phyloP scores from a whole-genome alignment of 176 grass and related monocot genomes.

The Hordeum marinum region DNA sequence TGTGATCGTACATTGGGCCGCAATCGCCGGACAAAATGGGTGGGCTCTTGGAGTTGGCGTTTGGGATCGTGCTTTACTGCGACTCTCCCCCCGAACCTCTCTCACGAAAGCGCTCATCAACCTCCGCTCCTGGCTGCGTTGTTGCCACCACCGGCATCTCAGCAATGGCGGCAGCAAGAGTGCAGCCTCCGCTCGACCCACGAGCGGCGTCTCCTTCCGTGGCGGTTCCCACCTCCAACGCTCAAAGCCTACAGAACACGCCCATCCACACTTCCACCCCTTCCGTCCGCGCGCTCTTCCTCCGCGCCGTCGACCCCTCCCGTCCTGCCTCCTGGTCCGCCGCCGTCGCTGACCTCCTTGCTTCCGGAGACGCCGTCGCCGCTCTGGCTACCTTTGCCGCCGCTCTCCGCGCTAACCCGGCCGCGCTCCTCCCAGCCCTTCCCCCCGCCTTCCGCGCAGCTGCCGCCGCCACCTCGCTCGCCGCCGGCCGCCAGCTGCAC shows the following conservation, averaged over 20 bases:
- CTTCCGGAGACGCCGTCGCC: conserved; percentile 35
- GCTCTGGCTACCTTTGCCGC: conserved; percentile 50
- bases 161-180: background rate
- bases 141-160: background rate
- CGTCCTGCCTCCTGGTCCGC: conserved; percentile 61
- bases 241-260: background rate
- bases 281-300: conserved; percentile 48
- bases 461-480: conserved; percentile 39
- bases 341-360: conserved; percentile 63
- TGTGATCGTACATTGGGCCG: no score
- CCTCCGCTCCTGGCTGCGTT: background rate
- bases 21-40: no score
- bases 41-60: no score
- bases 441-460: conserved; percentile 59
- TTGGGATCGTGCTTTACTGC: no score
- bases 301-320: conserved; percentile 47
- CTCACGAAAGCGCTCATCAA: background rate
- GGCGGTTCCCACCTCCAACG: background rate
- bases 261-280: background rate
- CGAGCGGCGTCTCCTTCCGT: background rate
- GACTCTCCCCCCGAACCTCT: no score
- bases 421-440: conserved; percentile 45
- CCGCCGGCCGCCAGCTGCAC: conserved; percentile 71
- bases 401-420: conserved; percentile 31
- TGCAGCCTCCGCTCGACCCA: background rate